Conservation (phyloP, 345 rosid species). For the Eucalyptus erythrocorys region DNA sequence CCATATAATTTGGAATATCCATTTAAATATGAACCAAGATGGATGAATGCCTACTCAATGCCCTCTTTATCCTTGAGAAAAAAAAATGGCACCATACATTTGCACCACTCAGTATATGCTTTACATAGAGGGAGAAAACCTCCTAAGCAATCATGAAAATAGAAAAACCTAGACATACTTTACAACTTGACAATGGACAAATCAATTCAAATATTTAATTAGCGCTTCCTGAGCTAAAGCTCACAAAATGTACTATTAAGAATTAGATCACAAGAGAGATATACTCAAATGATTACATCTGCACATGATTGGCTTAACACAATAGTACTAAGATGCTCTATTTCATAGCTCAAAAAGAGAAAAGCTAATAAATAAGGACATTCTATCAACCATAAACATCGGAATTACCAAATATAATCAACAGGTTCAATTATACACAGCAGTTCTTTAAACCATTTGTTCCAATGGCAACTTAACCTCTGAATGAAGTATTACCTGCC, state of each 20-base stretch:
- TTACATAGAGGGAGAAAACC: background rate
- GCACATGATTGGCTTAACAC: background rate
- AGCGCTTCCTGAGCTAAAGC: background rate
- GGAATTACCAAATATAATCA: background rate
- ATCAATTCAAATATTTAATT: background rate
- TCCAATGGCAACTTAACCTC: background rate
- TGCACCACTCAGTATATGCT: background rate
- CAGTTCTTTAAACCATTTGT: background rate
- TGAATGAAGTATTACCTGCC: conserved; percentile 60
- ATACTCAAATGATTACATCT: background rate
- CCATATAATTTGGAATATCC: background rate
- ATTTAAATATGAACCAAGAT: background rate
- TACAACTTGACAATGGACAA: background rate
- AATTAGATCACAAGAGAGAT: background rate
- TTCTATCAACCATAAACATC: background rate
- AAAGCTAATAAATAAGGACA: background rate
- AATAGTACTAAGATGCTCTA: background rate
- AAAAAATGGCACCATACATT: background rate
- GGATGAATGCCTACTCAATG: background rate
- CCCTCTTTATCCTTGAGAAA: background rate
- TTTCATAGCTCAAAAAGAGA: background rate
- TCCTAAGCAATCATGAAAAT: background rate
- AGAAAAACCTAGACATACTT: background rate
- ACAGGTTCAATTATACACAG: background rate
- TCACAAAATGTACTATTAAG: background rate